Percentiles rank a stretch among this genome's conserved stretches.
Conservation (phyloP, 1,139 yeast species). For the Candida neerlandica region DNA sequence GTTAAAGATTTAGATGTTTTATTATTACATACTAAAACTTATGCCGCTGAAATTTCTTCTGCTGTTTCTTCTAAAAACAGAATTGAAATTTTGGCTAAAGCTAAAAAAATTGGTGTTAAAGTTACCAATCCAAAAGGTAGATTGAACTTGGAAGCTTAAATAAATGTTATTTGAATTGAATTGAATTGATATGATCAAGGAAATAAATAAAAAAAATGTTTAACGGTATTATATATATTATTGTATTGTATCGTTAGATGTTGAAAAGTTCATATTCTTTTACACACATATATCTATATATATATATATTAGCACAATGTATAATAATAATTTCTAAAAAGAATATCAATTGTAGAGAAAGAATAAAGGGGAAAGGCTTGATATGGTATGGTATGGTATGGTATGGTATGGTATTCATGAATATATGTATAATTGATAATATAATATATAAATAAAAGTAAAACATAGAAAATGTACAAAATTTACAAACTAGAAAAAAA, state of each 20-base stretch:
- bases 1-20: conserved; percentile 91
- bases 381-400: neutral
- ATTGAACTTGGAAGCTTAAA: conserved; percentile 95
- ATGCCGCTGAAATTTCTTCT: conserved; percentile 99
- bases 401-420: too few species aligned
- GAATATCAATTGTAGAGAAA: neutral
- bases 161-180: too few species aligned
- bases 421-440: neutral
- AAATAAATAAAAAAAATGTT: too few species aligned
- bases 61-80: conserved; percentile 98
- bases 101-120: conserved; percentile 97
- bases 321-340: neutral
- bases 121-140: conserved; percentile 99
- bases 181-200: too few species aligned
- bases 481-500: too few species aligned
- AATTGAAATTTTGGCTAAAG: conserved; percentile 93
- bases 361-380: neutral
- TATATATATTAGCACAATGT: conserved; percentile 2
- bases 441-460: neutral
- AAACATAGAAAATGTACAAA: neutral
- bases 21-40: conserved; percentile 95
- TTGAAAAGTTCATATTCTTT: neutral
- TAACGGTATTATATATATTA: too few species aligned
- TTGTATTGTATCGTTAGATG: too few species aligned
- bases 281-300: conserved; percentile 3